These are phyloP conservation scores for Sporothrix luriei DNA, from an alignment of 2,329 filamentous ascomycete genomes.

Conservation along the genomic window DNA sequence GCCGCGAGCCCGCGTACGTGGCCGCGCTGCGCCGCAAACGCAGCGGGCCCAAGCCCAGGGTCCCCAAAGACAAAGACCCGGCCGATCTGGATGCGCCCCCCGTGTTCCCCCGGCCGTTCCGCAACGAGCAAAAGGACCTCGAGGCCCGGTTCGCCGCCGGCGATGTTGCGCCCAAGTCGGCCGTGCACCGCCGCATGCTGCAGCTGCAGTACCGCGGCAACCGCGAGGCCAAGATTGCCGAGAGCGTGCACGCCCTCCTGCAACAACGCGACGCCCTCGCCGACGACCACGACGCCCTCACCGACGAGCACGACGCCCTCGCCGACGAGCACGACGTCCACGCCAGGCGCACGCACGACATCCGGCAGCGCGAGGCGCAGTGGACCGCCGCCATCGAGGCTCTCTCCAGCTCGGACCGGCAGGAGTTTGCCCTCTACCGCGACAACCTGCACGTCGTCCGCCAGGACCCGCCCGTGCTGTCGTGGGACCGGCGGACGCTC, in stretches of 20 bases:
- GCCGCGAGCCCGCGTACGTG: constrained; percentile 47
- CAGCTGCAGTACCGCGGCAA: constrained; percentile 23
- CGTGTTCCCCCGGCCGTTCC: not conserved
- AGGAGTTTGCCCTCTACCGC: constrained; percentile 41
- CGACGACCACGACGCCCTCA: not conserved
- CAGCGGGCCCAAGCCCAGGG: constrained; percentile 1
- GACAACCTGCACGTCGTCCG: constrained; percentile 60
- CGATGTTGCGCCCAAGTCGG: not conserved
- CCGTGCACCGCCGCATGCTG: not conserved
- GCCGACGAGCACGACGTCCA: not conserved
- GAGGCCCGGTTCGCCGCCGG: not conserved
- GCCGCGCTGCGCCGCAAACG: constrained; percentile 30
- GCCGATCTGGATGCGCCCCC: not conserved
- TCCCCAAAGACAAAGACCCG: not conserved
- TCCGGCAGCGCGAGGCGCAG: constrained; percentile 4
- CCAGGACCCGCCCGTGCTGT: constrained; percentile 55
- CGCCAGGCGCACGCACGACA: not conserved
- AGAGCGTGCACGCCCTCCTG: not conserved
- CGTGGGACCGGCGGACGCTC: constrained; percentile 70
- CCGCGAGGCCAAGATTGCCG: constrained; percentile 4
- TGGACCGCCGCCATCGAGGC: constrained; percentile 33
- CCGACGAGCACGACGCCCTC: not conserved
- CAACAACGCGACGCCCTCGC: not conserved
- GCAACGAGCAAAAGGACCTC: not conserved
- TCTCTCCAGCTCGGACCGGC: constrained; percentile 30